Evolutionary conservation across 306 rosid species (phyloP), one percentile per base, ranked within the genome.

Genomic region (Acacia crassicarpa): DNA sequence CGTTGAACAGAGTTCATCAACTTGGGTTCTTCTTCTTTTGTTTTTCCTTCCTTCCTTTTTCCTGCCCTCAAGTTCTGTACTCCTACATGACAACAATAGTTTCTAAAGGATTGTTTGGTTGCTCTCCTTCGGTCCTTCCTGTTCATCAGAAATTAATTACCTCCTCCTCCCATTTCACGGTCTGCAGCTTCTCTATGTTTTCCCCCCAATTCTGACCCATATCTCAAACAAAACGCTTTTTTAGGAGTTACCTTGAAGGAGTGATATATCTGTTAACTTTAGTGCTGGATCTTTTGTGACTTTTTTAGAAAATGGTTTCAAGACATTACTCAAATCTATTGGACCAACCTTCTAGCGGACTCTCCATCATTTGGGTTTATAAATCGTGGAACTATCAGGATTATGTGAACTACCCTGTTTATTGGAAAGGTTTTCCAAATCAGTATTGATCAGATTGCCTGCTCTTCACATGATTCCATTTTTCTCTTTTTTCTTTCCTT

Each of bases 251-350:
- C 33, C 73, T 70, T 23, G 48, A 59, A 56, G 38, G 51, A 69
- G 79, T 78, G 75, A 68, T 78, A 76, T 63, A 27, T 56, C 23
- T 16, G 38, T 35, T 65, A 65, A 3, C 2, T 65, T 5, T 6
- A 30, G 41, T 65, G 40, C 32, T 41, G 59, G 73, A 61, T 33
- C 67, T 61, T 41, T 40, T 38, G 71, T 63, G 46, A 4, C 58
- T 56, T 20, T 30, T 58, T 38, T 35, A 30, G 23, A 3, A 38
- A 35, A 91, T 91, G 96, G 92, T 87, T 48, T 91, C 96, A 15
- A 91, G 84, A 83, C 89, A 93, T 8, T 91, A 91, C 72, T 88
- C 96, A 25, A 91, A 91, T 88, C 90, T 91, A 7, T 76, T 91
- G 82, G 96, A 91, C 56, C 96, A 89, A 2, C 90, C 88, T 43